Conservation (phyloP, 306 rosid species). For the Senna siamea region DNA sequence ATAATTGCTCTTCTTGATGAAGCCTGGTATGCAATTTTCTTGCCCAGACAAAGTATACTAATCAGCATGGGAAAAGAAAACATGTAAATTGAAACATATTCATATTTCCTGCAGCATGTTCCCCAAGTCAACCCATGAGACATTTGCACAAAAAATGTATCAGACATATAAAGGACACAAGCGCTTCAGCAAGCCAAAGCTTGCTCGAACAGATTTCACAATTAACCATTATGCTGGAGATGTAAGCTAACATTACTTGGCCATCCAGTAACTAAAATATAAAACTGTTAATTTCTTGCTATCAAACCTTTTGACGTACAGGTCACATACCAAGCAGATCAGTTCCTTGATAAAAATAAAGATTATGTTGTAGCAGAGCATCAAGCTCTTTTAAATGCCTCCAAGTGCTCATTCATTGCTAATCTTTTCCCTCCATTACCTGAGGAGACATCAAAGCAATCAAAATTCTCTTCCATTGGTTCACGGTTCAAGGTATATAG, state of each 20-base stretch:
- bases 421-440: constrained; percentile 81
- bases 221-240: constrained; percentile 91
- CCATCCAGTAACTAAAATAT: neutral
- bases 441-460: constrained; percentile 84
- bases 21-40: constrained; percentile 72
- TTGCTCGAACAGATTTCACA: constrained; percentile 79
- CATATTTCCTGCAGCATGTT: constrained; percentile 70
- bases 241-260: constrained; percentile 51
- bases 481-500: constrained; percentile 71
- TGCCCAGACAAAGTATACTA: neutral
- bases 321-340: constrained; percentile 87
- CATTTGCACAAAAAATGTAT: constrained; percentile 90
- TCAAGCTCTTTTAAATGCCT: constrained; percentile 75
- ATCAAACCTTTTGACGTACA: constrained; percentile 38
- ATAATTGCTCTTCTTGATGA: constrained; percentile 92
- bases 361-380: constrained; percentile 93
- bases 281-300: constrained; percentile 28
- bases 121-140: constrained; percentile 89
- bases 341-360: constrained; percentile 84
- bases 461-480: constrained; percentile 86
- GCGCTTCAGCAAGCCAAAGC: constrained; percentile 91
- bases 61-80: neutral
- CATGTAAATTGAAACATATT: constrained; percentile 5
- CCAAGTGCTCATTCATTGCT: constrained; percentile 73
- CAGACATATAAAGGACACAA: constrained; percentile 84